Percentiles rank a stretch among this genome's conserved stretches.
Conservation (phyloP, 352 stramenopile genomes). For the Pythium scleroteichum region DNA sequence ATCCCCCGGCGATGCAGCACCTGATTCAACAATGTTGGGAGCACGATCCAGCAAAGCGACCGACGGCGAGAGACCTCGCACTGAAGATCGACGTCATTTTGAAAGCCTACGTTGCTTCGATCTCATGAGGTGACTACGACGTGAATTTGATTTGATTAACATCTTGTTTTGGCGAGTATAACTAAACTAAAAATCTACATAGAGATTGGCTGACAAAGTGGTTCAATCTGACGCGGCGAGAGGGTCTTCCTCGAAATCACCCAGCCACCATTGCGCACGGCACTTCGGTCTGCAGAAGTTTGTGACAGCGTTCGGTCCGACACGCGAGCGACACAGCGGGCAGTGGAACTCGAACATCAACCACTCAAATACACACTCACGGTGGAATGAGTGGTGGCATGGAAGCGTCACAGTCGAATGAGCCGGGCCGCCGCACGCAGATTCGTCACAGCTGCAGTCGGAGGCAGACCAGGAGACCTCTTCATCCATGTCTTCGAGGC, state of each 20-base stretch:
- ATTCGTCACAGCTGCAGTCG: constrained; percentile 25
- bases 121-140: background rate
- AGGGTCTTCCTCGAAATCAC: constrained; percentile 59
- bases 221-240: constrained; percentile 23
- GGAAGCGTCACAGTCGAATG: constrained; percentile 41
- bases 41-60: constrained; percentile 45
- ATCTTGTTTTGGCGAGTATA: no score
- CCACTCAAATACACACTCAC: constrained; percentile 77
- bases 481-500: constrained; percentile 43
- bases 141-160: no score
- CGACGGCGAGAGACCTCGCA: constrained; percentile 48
- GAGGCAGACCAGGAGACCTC: constrained; percentile 30
- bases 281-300: constrained; percentile 63
- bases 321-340: constrained; percentile 57
- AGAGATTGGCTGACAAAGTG: background rate
- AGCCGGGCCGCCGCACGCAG: constrained; percentile 22
- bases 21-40: constrained; percentile 64
- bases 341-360: constrained; percentile 73
- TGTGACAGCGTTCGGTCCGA: constrained; percentile 51
- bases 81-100: constrained; percentile 58
- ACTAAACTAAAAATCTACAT: background rate
- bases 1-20: constrained; percentile 59
- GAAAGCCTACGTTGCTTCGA: constrained; percentile 17
- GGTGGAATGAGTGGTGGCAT: constrained; percentile 71
- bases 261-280: constrained; percentile 68